phyloP scores from a whole-genome alignment of 2,329 filamentous ascomycete species.

The Pestalotiopsis sp. region DNA sequence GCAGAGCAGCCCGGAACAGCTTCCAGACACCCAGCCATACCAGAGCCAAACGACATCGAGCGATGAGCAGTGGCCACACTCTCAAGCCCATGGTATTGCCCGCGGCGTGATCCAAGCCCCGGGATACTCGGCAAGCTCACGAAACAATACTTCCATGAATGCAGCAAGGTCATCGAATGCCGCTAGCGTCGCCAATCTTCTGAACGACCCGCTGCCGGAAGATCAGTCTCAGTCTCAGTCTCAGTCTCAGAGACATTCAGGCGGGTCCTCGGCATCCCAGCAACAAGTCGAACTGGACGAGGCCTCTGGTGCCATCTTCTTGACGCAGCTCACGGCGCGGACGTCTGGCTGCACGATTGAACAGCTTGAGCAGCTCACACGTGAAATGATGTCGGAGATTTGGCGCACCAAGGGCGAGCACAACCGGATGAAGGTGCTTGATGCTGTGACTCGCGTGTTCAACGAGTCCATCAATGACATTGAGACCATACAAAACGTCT shows the following conservation, averaged over 20 bases:
- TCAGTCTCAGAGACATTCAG: constrained; percentile 25
- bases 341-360: constrained; percentile 85
- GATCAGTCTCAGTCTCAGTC: constrained; percentile 22
- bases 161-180: constrained; percentile 36
- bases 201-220: constrained; percentile 42
- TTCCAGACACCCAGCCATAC: constrained; percentile 57
- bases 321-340: constrained; percentile 62
- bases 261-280: constrained; percentile 41
- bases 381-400: constrained; percentile 85
- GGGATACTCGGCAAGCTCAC: constrained; percentile 26
- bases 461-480: constrained; percentile 75
- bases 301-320: constrained; percentile 56
- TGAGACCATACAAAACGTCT: constrained; percentile 50
- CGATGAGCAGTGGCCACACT: constrained; percentile 59
- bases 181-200: constrained; percentile 38
- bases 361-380: constrained; percentile 91
- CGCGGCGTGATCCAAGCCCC: constrained; percentile 40
- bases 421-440: constrained; percentile 77
- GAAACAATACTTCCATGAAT: constrained; percentile 35
- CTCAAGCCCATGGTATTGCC: constrained; percentile 56
- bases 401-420: constrained; percentile 81
- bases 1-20: constrained; percentile 37
- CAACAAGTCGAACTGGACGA: constrained; percentile 48
- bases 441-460: constrained; percentile 67
- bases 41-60: constrained; percentile 50